Percentiles rank a stretch among this genome's conserved stretches.
phyloP scores from a whole-genome alignment of 169 alveolate genomes.

The Plasmodium blacklocki region DNA sequence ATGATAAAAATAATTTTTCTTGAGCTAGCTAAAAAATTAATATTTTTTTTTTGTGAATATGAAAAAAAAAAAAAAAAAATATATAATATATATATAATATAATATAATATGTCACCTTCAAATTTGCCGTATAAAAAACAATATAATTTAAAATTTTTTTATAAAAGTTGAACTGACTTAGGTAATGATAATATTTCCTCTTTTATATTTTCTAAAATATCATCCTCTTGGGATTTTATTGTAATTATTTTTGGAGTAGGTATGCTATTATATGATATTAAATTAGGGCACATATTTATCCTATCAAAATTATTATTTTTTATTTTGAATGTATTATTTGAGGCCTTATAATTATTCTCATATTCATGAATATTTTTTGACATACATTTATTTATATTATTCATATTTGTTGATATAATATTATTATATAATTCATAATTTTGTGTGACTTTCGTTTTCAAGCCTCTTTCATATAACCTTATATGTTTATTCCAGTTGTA shows the following conservation, averaged over 20 bases:
- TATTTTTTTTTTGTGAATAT: no score
- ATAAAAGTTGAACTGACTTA: background rate
- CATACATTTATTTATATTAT: background rate
- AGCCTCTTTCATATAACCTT: constrained; percentile 28
- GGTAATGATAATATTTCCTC: constrained; percentile 52
- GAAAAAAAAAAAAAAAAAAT: no score
- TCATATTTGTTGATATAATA: background rate
- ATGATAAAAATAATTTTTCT: no score
- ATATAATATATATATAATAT: no score
- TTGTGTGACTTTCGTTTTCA: constrained; percentile 43
- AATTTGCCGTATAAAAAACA: background rate
- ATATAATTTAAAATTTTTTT: background rate
- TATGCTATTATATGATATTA: no score
- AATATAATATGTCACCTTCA: no score
- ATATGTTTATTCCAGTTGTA: constrained; percentile 23
- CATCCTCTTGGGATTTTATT: constrained; percentile 13
- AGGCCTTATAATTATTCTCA: no score
- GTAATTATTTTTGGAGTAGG: constrained; percentile 34
- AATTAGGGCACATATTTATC: no score
- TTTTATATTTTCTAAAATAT: constrained; percentile 26
- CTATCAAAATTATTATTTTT: no score
- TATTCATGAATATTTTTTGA: no score
- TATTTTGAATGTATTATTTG: no score
- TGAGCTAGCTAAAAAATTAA: no score
- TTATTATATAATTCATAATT: constrained; percentile 20